phyloP scores from a whole-genome alignment of 1,284 basidiomycete species.

The Pseudozyma tsukubaensis region DNA sequence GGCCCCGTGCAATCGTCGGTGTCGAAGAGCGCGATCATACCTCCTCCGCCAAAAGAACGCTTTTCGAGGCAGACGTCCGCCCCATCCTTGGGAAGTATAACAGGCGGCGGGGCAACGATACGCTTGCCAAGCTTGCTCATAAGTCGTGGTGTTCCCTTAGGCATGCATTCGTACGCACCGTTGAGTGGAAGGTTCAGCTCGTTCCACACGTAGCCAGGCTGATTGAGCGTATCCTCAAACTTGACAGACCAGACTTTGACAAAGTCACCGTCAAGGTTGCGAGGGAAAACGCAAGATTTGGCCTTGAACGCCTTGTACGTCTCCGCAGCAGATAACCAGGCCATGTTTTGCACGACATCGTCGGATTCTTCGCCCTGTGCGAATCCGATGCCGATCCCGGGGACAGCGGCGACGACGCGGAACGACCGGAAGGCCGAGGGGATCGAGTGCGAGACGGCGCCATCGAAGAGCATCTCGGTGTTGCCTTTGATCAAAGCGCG shows the following conservation, averaged over 20 bases:
- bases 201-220: slow-evolving; percentile 35
- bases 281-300: slow-evolving; percentile 28
- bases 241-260: slow-evolving; percentile 22
- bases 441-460: slow-evolving; percentile 17
- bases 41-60: slow-evolving; percentile 31
- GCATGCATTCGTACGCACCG: too few species aligned
- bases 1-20: slow-evolving; percentile 20
- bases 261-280: slow-evolving; percentile 18
- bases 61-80: slow-evolving; percentile 36
- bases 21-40: slow-evolving; percentile 25
- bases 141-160: too few species aligned
- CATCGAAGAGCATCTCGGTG: slow-evolving; percentile 34
- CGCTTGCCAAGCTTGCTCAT: too few species aligned
- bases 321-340: slow-evolving; percentile 22
- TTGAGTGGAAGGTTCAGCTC: slow-evolving; percentile 30
- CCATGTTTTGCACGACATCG: slow-evolving; percentile 32
- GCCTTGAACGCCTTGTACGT: slow-evolving; percentile 13
- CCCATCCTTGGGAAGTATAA: too few species aligned
- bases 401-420: slow-evolving; percentile 22
- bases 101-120: too few species aligned
- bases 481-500: slow-evolving; percentile 20
- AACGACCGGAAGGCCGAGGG: slow-evolving; percentile 24
- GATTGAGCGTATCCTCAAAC: slow-evolving; percentile 11
- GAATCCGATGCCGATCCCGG: slow-evolving; percentile 37
- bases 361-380: slow-evolving; percentile 33